Conservation (phyloP, 768 basidiomycete genomes). For the Vararia minispora region DNA sequence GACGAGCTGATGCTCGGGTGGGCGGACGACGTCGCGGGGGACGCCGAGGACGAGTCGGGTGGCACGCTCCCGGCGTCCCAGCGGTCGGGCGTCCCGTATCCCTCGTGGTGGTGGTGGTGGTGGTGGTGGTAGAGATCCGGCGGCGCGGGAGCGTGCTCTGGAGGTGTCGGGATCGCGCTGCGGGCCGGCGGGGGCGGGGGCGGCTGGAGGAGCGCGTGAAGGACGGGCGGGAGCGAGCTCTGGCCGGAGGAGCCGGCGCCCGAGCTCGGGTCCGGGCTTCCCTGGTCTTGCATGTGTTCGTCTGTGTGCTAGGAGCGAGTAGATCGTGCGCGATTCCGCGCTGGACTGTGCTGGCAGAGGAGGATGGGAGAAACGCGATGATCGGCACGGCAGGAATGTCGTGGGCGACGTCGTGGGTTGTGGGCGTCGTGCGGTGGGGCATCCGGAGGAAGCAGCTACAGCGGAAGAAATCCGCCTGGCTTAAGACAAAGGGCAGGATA, state of each 20-base stretch:
- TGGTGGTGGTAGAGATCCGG: slow-evolving; percentile 5
- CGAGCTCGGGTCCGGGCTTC: slow-evolving; percentile 4
- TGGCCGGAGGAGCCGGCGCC: slow-evolving; percentile 16
- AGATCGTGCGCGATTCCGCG: background rate
- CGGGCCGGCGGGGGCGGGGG: slow-evolving; percentile 9
- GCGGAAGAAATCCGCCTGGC: background rate
- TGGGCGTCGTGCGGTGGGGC: background rate
- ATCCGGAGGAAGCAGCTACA: background rate
- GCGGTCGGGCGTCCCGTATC: no score
- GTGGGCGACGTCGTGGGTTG: background rate
- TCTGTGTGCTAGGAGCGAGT: slow-evolving; percentile 5
- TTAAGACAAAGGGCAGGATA: slow-evolving; percentile 1
- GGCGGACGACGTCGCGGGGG: no score
- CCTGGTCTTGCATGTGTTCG: background rate
- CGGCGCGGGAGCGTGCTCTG: no score
- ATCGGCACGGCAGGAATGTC: background rate
- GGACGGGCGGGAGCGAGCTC: slow-evolving; percentile 41
- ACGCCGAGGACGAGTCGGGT: no score
- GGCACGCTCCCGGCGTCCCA: no score
- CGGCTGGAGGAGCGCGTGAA: slow-evolving; percentile 33
- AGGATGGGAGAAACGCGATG: slow-evolving; percentile 1
- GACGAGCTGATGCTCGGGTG: no score
- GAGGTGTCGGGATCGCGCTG: no score
- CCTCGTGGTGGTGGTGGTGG: no score
- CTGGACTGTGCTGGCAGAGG: slow-evolving; percentile 7